Base-by-base conservation (phyloP, 1,284 basidiomycete genomes). In the Irpex sp. region DNA sequence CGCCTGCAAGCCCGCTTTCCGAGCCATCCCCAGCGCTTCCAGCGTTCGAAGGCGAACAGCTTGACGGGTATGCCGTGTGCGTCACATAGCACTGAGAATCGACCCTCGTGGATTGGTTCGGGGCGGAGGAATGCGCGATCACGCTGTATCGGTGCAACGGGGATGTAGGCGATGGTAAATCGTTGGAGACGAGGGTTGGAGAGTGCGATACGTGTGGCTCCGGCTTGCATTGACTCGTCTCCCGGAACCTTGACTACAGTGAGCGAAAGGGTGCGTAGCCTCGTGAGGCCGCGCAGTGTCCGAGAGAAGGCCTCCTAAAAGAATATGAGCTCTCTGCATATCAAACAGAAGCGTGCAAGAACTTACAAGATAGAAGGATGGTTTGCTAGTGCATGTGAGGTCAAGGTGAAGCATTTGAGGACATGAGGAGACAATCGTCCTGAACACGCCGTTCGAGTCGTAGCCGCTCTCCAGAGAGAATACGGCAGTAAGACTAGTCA, bases 381-480 rank as follows among this genome's bases (percentile, higher is more conserved):
- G 84, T 65, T 82, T 85, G 66, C 82, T 82, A n/a, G 80, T 78
- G 69, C 86, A 88, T 21, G 82, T 82, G 52, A 90, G 73, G 63
- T 87, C 82, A 6, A 90, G 77, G 66, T 84, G 80, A 36, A 75
- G 77, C 47, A 90, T 75, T 58, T 80, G 78, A 12, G 88, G 87
- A 66, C 87, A 89, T 1, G 84, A 80, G 14, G 81, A 73, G 52
- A 83, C 82, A 61, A 90, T 79, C 4, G 85, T 82, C 55, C 85
- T 82, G 52, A 90, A 76, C 58, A 89, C 74, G 64, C 83, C 84
- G 37, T 82, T 84, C 67, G 86, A 85, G 66, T 90, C 88, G 67
- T 89, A 89, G 65, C 85, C 84, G 4, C 86, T 86, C 66, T 89
- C 85, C 55, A 90, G 78, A 48, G 80, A 79, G 68, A 90, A 90